A percentile compares a stretch with the other conserved stretches of the same genome.
Conservation (phyloP, 345 rosid genomes). For the Moricandia moricandioides region DNA sequence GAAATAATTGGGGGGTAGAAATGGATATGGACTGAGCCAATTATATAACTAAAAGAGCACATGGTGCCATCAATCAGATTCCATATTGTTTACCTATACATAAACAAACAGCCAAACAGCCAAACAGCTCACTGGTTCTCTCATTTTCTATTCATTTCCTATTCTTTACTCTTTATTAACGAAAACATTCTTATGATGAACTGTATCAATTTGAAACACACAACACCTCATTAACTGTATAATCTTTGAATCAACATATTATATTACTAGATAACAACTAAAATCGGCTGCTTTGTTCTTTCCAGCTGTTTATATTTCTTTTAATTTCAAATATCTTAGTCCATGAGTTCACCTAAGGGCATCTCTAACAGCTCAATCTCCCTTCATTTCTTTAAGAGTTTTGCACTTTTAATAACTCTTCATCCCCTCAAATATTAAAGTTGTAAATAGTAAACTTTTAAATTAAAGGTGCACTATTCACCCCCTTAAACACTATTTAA, state of each 20-base stretch:
- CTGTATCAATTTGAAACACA: slow-evolving; percentile 6
- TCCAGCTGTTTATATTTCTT: not conserved
- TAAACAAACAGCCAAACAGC: slow-evolving; percentile 8
- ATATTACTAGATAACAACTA: slow-evolving; percentile 1
- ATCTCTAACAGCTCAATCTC: too few relatives aligned
- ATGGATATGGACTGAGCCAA: not conserved
- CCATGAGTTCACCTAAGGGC: too few relatives aligned
- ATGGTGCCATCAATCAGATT: slow-evolving; percentile 22
- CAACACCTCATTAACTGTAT: not conserved
- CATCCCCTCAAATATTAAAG: too few relatives aligned
- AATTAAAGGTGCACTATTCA: too few relatives aligned
- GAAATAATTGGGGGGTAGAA: slow-evolving; percentile 13
- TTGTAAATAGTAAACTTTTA: too few relatives aligned
- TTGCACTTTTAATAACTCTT: too few relatives aligned
- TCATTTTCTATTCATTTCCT: not conserved
- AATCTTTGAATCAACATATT: not conserved
- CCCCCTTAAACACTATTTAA: too few relatives aligned
- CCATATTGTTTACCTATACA: not conserved
- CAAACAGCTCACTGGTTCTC: slow-evolving; percentile 15
- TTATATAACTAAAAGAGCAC: slow-evolving; percentile 7
- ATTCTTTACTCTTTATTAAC: not conserved
- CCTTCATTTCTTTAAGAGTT: too few relatives aligned
- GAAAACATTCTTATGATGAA: slow-evolving; percentile 1
- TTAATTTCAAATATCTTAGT: not conserved
- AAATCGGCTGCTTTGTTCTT: slow-evolving; percentile 6